These are phyloP conservation scores for Syzygium aromaticum DNA, from an alignment of 345 rosid species.

Conservation along the genomic window DNA sequence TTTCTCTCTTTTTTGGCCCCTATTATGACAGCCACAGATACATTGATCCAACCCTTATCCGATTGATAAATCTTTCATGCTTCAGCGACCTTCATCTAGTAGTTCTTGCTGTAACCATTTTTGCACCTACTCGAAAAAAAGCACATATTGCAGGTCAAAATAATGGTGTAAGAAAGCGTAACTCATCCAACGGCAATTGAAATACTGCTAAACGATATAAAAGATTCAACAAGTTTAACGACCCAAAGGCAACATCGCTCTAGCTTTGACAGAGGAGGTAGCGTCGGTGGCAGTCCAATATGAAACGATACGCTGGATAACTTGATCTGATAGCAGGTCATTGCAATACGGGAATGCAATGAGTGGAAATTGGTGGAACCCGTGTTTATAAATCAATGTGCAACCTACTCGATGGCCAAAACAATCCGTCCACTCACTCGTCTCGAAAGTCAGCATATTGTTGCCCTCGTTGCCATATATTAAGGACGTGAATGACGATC, in stretches of 20 bases:
- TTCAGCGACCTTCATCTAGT: background rate
- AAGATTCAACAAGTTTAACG: background rate
- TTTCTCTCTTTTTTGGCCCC: background rate
- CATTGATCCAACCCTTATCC: background rate
- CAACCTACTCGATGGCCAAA: no score
- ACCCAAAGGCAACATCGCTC: background rate
- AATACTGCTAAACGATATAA: background rate
- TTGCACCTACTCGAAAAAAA: background rate
- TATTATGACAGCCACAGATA: background rate
- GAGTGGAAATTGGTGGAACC: no score
- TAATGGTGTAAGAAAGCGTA: background rate
- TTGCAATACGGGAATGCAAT: no score
- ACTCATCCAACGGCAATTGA: background rate
- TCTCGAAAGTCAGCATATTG: no score
- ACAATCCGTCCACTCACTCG: no score
- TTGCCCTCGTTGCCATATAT: no score
- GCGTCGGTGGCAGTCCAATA: background rate
- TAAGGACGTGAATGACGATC: no score
- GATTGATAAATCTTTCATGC: background rate
- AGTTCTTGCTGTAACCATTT: background rate
- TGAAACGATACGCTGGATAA: background rate
- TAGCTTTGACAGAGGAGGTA: background rate
- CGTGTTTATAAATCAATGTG: no score
- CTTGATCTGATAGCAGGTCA: background rate
- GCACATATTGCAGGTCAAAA: background rate